These are phyloP conservation scores for Pestalotiopsis sp. DNA, from an alignment of 2,329 filamentous ascomycete species.

Conservation along the genomic window DNA sequence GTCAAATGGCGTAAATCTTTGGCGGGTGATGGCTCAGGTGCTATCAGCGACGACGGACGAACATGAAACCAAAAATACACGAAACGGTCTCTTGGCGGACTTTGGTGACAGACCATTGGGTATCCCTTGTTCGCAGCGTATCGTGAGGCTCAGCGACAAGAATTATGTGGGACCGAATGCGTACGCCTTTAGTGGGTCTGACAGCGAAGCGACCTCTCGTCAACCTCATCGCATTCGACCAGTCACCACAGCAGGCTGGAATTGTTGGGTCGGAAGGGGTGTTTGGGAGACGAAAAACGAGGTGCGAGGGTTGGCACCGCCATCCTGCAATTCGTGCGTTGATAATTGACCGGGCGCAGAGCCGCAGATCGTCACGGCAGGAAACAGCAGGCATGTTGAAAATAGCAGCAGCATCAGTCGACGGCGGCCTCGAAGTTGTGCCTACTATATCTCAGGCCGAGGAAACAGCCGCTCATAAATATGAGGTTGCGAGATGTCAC, in stretches of 20 bases:
- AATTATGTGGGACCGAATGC: not conserved
- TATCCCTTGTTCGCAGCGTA: not conserved
- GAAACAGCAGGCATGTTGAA: not conserved
- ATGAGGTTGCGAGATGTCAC: not conserved
- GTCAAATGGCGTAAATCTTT: not conserved
- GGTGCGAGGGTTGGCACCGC: not conserved
- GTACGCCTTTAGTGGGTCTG: slow-evolving; percentile 4
- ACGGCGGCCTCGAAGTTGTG: not conserved
- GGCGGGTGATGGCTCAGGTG: not conserved
- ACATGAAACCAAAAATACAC: slow-evolving; percentile 9
- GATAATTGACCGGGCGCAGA: not conserved
- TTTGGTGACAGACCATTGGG: slow-evolving; percentile 4
- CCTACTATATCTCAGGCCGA: not conserved
- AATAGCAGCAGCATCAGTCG: not conserved
- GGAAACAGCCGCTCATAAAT: not conserved
- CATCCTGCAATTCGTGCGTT: not conserved
- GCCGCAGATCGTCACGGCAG: not conserved
- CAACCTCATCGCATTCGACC: not conserved
- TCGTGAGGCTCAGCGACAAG: not conserved
- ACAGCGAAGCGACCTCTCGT: not conserved
- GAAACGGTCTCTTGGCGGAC: slow-evolving; percentile 7
- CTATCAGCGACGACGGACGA: not conserved
- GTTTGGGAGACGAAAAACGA: not conserved
- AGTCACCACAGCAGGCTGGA: not conserved
- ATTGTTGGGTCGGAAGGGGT: not conserved